These are phyloP conservation scores for Saprolegnia diclina DNA, from an alignment of 352 stramenopile species.

Conservation along the genomic window DNA sequence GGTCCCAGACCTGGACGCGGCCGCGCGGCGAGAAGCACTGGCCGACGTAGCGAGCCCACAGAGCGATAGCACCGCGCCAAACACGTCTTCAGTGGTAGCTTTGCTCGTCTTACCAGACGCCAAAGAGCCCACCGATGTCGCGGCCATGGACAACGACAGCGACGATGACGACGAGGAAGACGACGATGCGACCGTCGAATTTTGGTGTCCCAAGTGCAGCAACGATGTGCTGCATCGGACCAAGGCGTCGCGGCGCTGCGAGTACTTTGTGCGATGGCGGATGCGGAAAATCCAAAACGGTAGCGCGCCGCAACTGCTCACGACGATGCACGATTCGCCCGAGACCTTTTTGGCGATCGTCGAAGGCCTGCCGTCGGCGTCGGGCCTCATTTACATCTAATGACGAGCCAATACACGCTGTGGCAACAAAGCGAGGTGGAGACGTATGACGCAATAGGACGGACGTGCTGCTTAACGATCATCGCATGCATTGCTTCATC, in stretches of 20 bases:
- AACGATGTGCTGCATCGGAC: background rate
- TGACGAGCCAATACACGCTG: no score
- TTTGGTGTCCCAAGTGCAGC: constrained; percentile 5
- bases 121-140: background rate
- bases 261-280: background rate
- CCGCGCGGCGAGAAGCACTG: no score
- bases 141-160: no score
- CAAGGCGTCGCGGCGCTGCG: background rate
- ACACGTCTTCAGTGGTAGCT: no score
- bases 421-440: no score
- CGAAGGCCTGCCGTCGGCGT: background rate
- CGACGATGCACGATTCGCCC: background rate
- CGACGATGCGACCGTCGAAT: background rate
- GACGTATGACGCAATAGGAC: no score
- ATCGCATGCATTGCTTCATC: background rate
- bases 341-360: background rate
- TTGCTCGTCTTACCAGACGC: background rate
- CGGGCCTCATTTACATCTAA: no score
- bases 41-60: no score
- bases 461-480: no score
- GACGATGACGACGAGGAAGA: background rate
- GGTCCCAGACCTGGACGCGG: no score
- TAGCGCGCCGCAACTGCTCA: background rate
- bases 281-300: no score
- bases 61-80: no score